Evolutionary conservation across 2,329 filamentous ascomycete genomes (phyloP).

Genomic region (Dendrostoma leiphaemia): DNA sequence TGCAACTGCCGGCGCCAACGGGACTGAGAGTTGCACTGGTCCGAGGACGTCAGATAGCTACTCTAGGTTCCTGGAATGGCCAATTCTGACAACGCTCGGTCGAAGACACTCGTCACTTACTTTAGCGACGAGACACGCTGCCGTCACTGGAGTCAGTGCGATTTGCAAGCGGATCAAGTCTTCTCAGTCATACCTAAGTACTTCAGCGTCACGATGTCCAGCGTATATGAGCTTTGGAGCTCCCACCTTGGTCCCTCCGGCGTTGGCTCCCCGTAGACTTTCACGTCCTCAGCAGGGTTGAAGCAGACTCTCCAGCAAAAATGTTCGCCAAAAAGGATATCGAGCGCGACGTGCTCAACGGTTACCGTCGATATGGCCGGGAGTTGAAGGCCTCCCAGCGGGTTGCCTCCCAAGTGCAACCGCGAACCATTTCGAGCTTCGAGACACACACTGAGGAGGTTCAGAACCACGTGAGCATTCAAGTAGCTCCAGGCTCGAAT

Average conservation of each 20-base stretch:
- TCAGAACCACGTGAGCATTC: not conserved
- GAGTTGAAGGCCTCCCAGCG: not conserved
- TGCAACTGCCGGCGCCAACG: too few species aligned
- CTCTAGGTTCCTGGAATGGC: too few species aligned
- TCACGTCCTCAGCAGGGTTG: not conserved
- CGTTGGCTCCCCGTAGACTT: too few species aligned
- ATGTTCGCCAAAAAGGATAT: conserved; percentile 10
- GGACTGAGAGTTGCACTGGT: too few species aligned
- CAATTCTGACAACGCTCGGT: too few species aligned
- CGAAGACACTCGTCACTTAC: not conserved
- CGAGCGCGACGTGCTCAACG: conserved; percentile 2
- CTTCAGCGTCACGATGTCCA: not conserved
- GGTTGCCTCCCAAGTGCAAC: not conserved
- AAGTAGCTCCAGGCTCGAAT: too few species aligned
- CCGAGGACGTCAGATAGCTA: too few species aligned
- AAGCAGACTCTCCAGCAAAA: not conserved
- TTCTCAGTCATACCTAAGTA: not conserved
- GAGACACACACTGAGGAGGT: not conserved
- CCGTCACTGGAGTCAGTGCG: not conserved
- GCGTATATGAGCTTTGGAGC: not conserved
- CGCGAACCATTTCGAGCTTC: not conserved
- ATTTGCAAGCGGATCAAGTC: not conserved
- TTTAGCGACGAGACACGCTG: not conserved
- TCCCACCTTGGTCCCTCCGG: not conserved
- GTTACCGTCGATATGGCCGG: conserved; percentile 1